Evolutionary conservation across 768 basidiomycete genomes (phyloP), one percentile per base, ranked within the genome.

Genomic region (Mycena vitilis): DNA sequence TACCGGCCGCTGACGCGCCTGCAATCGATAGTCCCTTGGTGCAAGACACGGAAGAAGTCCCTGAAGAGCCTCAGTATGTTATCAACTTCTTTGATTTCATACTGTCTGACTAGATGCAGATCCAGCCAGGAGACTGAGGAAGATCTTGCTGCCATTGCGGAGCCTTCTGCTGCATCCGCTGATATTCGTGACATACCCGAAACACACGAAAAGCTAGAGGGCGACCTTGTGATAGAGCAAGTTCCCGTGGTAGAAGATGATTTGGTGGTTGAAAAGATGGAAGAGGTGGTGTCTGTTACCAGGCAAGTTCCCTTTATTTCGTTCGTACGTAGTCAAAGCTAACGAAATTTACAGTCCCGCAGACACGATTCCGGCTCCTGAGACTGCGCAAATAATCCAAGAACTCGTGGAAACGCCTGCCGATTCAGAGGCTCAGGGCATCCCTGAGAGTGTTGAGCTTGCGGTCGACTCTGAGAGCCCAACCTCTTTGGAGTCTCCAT

Each of bases 1-100:
- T 30, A 30, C 3, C 30, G 5, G 30, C 30, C 30, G 30, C 30
- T 30, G 30, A 30, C 3, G 30, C 30, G 30, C 30, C 30, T 30
- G 30, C 30, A 30, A 30, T 30, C 30, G 30, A 30, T 5, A 30
- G 30, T 30, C 30, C 30, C 30, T 30, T 30, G 30, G 30, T 30
- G 30, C 30, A 30, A 30, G 30, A 30, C 5, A 5, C 34, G 45
- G 42, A 48, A 53, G 45, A 60, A 36, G n/a, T 22, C 12, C 52
- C 69, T 11, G 49, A 60, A 40, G 53, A 30, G 16, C 36, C 55
- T 48, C 44, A 12, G 64, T 65, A 59, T 52, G 64, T 59, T 53
- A 36, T 1, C 34, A 2, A 15, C 40, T 18, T 53, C 4, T 45
- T 2, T 23, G 18, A 20, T 18, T 22, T 11, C 11, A 12, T 10